Conservation (phyloP, 148 eudicot species). For the Amaranthus hypochondriacus region DNA sequence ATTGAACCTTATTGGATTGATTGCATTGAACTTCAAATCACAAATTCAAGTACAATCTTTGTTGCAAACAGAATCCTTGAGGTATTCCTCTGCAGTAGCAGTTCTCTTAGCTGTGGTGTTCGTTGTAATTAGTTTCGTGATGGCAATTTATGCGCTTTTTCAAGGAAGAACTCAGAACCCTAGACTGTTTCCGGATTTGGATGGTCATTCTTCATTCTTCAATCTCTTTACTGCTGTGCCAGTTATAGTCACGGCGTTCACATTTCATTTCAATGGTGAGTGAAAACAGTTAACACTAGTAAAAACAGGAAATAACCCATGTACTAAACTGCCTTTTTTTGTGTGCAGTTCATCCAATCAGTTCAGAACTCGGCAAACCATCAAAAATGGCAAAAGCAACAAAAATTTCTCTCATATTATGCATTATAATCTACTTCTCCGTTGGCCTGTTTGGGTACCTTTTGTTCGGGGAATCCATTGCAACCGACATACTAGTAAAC, state of each 20-base stretch:
- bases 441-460: slow-evolving; percentile 87
- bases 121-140: slow-evolving; percentile 67
- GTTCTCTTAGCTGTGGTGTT: slow-evolving; percentile 80
- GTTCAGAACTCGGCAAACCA: slow-evolving; percentile 68
- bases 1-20: neutral
- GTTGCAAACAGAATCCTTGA: slow-evolving; percentile 61
- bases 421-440: slow-evolving; percentile 62
- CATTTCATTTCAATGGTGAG: slow-evolving; percentile 95
- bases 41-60: neutral
- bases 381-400: slow-evolving; percentile 62
- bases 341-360: slow-evolving; percentile 82
- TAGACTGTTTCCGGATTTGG: slow-evolving; percentile 57
- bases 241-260: slow-evolving; percentile 89
- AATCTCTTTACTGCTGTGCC: slow-evolving; percentile 89
- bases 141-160: slow-evolving; percentile 63
- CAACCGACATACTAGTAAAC: slow-evolving; percentile 82
- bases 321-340: neutral
- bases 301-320: neutral
- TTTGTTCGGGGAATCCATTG: slow-evolving; percentile 77
- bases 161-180: slow-evolving; percentile 55
- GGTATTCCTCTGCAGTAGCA: slow-evolving; percentile 77
- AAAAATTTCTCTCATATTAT: slow-evolving; percentile 62
- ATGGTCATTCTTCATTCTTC: slow-evolving; percentile 51
- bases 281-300: neutral
- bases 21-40: neutral